Percentiles rank a stretch among this genome's conserved stretches.
Evolutionary conservation across 2,329 filamentous ascomycete genomes (phyloP).

Genomic region (Chrysosporium keratinophilum): DNA sequence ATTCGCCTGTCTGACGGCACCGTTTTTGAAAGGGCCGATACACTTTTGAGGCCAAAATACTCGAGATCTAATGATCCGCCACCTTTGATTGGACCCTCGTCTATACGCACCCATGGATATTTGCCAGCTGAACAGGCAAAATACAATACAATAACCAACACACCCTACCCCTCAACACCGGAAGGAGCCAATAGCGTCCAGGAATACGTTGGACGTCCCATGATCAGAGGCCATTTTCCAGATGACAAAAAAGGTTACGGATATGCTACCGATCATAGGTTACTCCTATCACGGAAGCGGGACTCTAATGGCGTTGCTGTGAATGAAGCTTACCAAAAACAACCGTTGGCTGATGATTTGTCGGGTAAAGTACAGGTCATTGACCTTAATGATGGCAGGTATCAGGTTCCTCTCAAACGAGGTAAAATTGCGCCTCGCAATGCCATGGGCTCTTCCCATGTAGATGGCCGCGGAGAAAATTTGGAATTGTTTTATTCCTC

Average conservation of each 20-base stretch:
- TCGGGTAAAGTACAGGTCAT: constrained; percentile 18
- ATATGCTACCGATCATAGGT: background rate
- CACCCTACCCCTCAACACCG: background rate
- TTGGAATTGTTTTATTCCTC: background rate
- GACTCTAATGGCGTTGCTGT: constrained; percentile 4
- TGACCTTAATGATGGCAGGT: constrained; percentile 21
- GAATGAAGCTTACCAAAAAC: constrained; percentile 6
- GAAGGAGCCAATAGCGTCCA: background rate
- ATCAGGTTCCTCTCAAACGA: constrained; percentile 25
- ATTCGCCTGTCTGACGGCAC: constrained; percentile 19
- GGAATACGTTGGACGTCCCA: constrained; percentile 25
- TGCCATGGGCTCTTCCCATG: background rate
- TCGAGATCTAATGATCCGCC: background rate
- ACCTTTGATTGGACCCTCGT: background rate
- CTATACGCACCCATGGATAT: background rate
- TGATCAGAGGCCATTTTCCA: constrained; percentile 12
- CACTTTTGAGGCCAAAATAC: background rate
- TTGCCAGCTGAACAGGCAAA: constrained; percentile 9
- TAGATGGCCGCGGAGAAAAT: constrained; percentile 1
- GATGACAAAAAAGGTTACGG: background rate
- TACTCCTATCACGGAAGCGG: constrained; percentile 3
- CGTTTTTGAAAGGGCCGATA: constrained; percentile 19
- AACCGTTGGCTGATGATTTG: constrained; percentile 19
- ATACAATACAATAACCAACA: constrained; percentile 1
- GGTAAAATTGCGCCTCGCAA: constrained; percentile 26